These are phyloP conservation scores for Mortierella claussenii DNA, from an alignment of 192 early-diverging fungal species.

Conservation along the genomic window DNA sequence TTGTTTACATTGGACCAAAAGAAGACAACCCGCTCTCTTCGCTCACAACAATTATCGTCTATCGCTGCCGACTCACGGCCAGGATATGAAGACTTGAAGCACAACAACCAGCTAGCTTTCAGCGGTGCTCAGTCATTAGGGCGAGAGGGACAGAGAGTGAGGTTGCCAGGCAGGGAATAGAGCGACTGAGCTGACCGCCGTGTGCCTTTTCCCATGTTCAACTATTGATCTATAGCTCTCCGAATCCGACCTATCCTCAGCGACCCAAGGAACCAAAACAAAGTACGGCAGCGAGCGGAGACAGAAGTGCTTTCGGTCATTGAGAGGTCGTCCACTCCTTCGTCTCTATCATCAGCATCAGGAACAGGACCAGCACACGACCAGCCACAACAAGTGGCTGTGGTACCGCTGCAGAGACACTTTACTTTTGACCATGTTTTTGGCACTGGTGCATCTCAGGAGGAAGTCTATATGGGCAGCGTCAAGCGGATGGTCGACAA, in stretches of 20 bases:
- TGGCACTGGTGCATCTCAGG: constrained; percentile 66
- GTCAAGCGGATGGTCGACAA: constrained; percentile 58
- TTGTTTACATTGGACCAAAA: background rate
- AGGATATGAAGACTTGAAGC: background rate
- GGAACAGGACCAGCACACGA: constrained; percentile 20
- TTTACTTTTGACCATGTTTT: constrained; percentile 80
- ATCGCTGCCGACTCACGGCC: background rate
- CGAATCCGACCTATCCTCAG: constrained; percentile 46
- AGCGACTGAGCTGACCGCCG: background rate
- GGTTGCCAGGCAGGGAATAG: background rate
- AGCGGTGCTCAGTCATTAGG: no score
- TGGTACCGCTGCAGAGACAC: constrained; percentile 37
- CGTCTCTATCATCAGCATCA: background rate
- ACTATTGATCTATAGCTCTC: constrained; percentile 12
- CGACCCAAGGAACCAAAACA: constrained; percentile 19
- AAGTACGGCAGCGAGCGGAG: constrained; percentile 24
- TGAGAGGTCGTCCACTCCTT: constrained; percentile 34
- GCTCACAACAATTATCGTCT: constrained; percentile 3
- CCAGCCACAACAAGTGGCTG: constrained; percentile 32
- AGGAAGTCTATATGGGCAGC: constrained; percentile 65
- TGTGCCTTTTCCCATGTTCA: background rate
- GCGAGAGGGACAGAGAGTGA: no score
- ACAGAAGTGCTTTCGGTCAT: constrained; percentile 36
- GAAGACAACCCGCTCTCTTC: constrained; percentile 1
- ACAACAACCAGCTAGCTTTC: background rate